Conservation (phyloP, 306 rosid species). For the Argentina anserina region DNA sequence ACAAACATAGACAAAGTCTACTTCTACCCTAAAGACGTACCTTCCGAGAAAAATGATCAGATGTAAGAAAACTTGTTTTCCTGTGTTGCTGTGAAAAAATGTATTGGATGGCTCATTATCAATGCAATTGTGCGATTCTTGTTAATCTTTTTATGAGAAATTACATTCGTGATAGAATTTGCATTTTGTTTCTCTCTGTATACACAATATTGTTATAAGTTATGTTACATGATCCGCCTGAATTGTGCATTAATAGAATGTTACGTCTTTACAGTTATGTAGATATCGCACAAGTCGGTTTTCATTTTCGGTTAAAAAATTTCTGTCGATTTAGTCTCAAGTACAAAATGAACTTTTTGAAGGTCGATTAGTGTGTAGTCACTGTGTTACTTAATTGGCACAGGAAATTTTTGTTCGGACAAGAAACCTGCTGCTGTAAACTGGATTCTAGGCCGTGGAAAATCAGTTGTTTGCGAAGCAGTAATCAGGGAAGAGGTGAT, state of each 20-base stretch:
- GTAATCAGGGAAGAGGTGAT: constrained; percentile 50
- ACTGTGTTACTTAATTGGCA: not conserved
- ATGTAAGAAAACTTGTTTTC: not conserved
- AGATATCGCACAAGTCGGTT: not conserved
- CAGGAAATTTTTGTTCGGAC: constrained; percentile 55
- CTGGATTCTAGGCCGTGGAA: not conserved
- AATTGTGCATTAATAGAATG: not conserved
- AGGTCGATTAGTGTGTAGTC: not conserved
- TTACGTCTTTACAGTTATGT: not conserved
- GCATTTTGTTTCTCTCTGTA: not conserved
- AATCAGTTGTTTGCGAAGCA: constrained; percentile 1
- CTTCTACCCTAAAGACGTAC: too few relatives aligned
- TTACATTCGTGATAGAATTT: not conserved
- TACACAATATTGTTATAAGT: not conserved
- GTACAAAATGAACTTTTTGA: not conserved
- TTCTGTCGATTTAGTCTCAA: not conserved
- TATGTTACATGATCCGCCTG: not conserved
- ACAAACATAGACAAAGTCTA: not conserved
- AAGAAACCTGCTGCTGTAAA: constrained; percentile 21
- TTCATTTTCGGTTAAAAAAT: not conserved
- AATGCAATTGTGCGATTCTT: not conserved
- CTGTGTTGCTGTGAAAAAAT: not conserved
- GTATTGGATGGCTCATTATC: not conserved
- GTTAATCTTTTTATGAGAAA: not conserved
- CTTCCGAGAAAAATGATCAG: too few relatives aligned